Percentiles rank a stretch among this genome's conserved stretches.
Evolutionary conservation across 345 rosid species (phyloP).

Genomic region (Citrus sp.): DNA sequence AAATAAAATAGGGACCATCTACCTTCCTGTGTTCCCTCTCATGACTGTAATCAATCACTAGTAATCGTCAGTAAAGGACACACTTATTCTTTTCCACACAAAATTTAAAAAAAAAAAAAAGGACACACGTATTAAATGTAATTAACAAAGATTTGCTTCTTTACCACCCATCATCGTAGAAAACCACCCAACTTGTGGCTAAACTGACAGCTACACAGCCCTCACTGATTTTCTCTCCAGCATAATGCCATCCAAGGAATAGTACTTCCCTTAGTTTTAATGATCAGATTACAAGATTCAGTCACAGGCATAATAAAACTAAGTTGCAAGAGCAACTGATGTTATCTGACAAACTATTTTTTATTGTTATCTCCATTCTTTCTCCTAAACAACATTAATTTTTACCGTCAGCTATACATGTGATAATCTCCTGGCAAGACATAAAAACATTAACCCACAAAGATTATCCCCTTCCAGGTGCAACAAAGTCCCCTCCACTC

Average conservation of each 20-base stretch:
- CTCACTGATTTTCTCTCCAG: background rate
- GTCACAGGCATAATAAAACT: background rate
- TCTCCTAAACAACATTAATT: background rate
- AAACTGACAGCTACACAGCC: background rate
- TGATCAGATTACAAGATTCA: background rate
- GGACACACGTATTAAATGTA: background rate
- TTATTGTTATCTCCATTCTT: background rate
- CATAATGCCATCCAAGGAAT: background rate
- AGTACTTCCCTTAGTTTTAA: background rate
- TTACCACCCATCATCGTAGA: background rate
- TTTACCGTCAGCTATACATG: background rate
- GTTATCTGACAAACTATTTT: background rate
- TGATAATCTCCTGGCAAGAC: background rate
- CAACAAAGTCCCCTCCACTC: background rate
- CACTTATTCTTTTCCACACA: background rate
- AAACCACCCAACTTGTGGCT: background rate
- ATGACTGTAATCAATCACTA: background rate
- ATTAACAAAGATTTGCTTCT: background rate
- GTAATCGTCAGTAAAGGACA: background rate
- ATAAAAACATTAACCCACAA: background rate
- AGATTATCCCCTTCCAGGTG: background rate
- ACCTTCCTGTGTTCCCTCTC: background rate
- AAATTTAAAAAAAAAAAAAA: too few species aligned
- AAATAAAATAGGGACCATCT: background rate
- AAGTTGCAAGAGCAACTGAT: background rate